phyloP scores from a whole-genome alignment of 371 early-diverging fungal genomes.

The Mucor piriformis region DNA sequence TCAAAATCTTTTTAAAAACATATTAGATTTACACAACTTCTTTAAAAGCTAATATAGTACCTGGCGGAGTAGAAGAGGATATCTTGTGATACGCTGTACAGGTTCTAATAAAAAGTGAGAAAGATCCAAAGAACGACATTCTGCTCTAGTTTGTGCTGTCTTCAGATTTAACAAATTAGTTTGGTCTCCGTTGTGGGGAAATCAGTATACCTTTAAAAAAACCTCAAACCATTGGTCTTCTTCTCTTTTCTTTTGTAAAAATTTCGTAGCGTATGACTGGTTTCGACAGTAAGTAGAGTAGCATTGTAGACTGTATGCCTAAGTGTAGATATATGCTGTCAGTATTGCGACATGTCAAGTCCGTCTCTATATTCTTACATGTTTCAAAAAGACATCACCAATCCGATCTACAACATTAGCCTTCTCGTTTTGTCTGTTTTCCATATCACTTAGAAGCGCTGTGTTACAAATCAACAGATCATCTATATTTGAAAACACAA shows the following conservation, averaged over 20 bases:
- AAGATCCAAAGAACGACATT: conserved; percentile 82
- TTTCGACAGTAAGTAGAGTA: conserved; percentile 74
- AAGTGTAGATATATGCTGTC: background rate
- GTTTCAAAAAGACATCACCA: conserved; percentile 67
- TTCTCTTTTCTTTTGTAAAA: conserved; percentile 63
- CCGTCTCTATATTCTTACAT: conserved; percentile 33
- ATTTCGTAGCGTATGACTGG: conserved; percentile 62
- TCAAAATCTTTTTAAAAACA: conserved; percentile 58
- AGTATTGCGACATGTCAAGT: background rate
- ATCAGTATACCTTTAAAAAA: conserved; percentile 61
- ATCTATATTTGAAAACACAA: conserved; percentile 71
- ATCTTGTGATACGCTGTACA: conserved; percentile 92
- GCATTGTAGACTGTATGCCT: conserved; percentile 57
- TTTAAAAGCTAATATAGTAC: conserved; percentile 25
- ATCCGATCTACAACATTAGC: conserved; percentile 53
- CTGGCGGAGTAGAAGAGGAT: conserved; percentile 87
- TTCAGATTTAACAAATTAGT: conserved; percentile 22
- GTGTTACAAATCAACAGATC: conserved; percentile 73
- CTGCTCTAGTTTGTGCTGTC: conserved; percentile 64
- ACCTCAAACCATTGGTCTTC: conserved; percentile 60
- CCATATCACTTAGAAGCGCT: conserved; percentile 71
- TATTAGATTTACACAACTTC: background rate
- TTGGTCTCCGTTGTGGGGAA: background rate
- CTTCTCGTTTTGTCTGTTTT: conserved; percentile 59
- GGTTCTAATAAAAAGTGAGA: conserved; percentile 89